A percentile compares a stretch with the other conserved stretches of the same genome.
Conservation (phyloP, 495 filamentous ascomycete species). For the Cercophora samala region DNA sequence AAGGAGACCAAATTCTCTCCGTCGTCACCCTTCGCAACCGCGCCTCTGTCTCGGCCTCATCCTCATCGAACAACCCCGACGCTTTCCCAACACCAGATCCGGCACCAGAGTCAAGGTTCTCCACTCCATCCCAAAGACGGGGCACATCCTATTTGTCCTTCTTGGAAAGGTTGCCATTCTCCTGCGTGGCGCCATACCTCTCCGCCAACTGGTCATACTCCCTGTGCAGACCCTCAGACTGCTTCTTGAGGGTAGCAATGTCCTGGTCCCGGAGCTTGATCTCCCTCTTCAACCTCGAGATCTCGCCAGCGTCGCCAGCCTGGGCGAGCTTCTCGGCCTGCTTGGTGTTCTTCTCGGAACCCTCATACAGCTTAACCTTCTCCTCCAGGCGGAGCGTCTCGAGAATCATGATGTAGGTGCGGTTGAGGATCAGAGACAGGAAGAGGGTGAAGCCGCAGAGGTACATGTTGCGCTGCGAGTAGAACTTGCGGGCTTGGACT, state of each 20-base stretch:
- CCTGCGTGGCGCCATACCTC: conserved; percentile 59
- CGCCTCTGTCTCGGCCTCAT: background rate
- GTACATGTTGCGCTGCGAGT: conserved; percentile 99
- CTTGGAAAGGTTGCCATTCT: conserved; percentile 54
- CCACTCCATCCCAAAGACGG: conserved; percentile 15
- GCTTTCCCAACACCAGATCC: background rate
- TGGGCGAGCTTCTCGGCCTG: conserved; percentile 72
- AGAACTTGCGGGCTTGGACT: conserved; percentile 98
- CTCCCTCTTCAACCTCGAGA: conserved; percentile 62
- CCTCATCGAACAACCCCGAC: background rate
- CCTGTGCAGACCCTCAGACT: conserved; percentile 66
- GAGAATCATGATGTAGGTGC: conserved; percentile 96
- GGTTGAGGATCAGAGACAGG: conserved; percentile 97
- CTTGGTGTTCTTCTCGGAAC: conserved; percentile 71
- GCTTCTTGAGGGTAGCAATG: conserved; percentile 79
- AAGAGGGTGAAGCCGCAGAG: conserved; percentile 99
- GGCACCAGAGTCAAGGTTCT: background rate
- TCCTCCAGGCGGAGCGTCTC: conserved; percentile 91
- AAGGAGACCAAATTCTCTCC: background rate
- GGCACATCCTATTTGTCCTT: conserved; percentile 58
- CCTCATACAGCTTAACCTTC: conserved; percentile 81
- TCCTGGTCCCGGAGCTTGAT: conserved; percentile 69
- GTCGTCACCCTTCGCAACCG: background rate
- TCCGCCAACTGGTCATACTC: conserved; percentile 86
- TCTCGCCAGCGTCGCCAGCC: conserved; percentile 58